phyloP scores from a whole-genome alignment of 1,284 basidiomycete species.

The Pseudozyma hubeiensis region DNA sequence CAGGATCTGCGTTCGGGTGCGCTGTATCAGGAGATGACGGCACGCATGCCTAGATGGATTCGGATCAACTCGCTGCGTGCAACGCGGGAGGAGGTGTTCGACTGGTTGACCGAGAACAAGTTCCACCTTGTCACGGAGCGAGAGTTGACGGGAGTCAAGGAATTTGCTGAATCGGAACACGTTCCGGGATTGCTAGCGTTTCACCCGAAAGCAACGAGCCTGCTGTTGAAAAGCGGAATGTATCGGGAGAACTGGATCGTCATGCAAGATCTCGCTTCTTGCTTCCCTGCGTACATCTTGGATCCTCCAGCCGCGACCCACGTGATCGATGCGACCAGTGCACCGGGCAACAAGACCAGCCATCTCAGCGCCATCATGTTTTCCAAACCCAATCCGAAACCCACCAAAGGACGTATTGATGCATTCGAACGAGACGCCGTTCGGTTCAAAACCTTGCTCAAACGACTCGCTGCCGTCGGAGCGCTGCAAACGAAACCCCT shows the following conservation, averaged over 20 bases:
- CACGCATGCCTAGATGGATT: constrained; percentile 62
- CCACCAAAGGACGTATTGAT: constrained; percentile 17
- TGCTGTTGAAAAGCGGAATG: constrained; percentile 61
- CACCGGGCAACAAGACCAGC: constrained; percentile 97
- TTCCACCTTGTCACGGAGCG: constrained; percentile 41
- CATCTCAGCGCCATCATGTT: constrained; percentile 81
- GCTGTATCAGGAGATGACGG: constrained; percentile 42
- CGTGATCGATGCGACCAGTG: constrained; percentile 94
- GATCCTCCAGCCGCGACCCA: constrained; percentile 16
- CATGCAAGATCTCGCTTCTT: constrained; percentile 96
- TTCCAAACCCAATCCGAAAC: not conserved
- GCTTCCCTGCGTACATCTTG: constrained; percentile 87
- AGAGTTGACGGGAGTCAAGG: constrained; percentile 51
- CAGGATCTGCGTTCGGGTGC: constrained; percentile 60
- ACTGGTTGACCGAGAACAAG: constrained; percentile 72
- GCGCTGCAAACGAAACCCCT: constrained; percentile 3
- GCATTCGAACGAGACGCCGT: constrained; percentile 58
- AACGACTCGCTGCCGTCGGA: constrained; percentile 29
- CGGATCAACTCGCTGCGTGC: constrained; percentile 56
- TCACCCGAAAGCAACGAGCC: constrained; percentile 71
- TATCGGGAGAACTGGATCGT: constrained; percentile 85
- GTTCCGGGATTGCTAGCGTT: constrained; percentile 84
- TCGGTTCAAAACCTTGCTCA: constrained; percentile 33
- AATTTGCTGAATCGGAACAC: constrained; percentile 72
- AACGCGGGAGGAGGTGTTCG: constrained; percentile 71